Evolutionary conservation across 371 early-diverging fungal genomes (phyloP), one percentile per base, ranked within the genome.

Genomic region (Haplosporangium sp.): DNA sequence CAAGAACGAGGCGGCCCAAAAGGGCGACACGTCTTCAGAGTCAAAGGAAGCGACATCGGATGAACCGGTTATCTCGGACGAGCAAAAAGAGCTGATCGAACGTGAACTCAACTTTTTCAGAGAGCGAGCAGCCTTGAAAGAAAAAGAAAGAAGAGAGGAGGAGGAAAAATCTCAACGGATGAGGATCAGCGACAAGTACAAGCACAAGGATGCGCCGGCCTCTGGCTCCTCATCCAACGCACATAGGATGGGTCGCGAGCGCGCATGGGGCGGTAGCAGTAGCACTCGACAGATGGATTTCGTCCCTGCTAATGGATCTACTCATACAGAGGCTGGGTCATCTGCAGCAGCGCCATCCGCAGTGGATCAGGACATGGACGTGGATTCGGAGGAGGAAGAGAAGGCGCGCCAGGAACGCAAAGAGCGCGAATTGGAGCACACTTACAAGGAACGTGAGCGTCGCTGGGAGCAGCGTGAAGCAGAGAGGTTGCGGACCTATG

Each of bases 311-410:
- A 70, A 80, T 38, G 81, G 81, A 11, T 77, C 68, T 53, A 83
- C 67, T 60, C 85, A 62, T 41, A 73, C 71, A 7, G 36, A 21
- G 10, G 61, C 47, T 7, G 11, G 51, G 5, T 18, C 66, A 2
- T 11, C 62, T 2, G n/a, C 46, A 9, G 56, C 58, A 38, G 46
- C 67, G 5, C 36, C 55, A 21, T n/a, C 64, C 7, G 5, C 81
- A 63, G 45, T 61, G 13, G 81, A 79, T 10, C 76, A 80, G 5
- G 83, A 82, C 38, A 51, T 68, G 9, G 83, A 76, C 0, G 64
- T 73, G 5, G 86, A 84, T 21, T 94, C 92, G 59, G 93, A 93
- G 63, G 93, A 94, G 60, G 86, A 89, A 23, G 93, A 92, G 62
- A 70, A 84, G 57, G 65, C 83, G 52, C 71, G 92, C 59, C 86